Percentiles rank a stretch among this genome's conserved stretches.
Conservation (phyloP, 768 basidiomycete genomes). For the Lactarius trivialis region DNA sequence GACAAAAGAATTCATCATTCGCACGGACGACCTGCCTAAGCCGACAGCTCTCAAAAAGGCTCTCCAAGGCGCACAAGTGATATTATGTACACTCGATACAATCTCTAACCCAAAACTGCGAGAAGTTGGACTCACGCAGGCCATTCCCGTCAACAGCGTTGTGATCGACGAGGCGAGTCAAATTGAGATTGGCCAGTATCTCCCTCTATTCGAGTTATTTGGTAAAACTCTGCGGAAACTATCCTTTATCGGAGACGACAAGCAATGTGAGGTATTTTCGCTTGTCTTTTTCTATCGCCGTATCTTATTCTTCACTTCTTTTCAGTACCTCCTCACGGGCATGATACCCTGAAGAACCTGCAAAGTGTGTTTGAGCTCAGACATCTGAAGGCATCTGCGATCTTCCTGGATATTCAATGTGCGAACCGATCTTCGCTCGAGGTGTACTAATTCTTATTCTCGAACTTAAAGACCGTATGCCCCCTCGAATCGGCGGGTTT, state of each 20-base stretch:
- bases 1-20: conserved; percentile 45
- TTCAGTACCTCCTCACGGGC: conserved; percentile 74
- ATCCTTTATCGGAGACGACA: conserved; percentile 39
- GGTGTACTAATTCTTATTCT: background rate
- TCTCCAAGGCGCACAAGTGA: conserved; percentile 43
- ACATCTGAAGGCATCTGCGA: conserved; percentile 43
- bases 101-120: conserved; percentile 38
- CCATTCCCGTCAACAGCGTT: conserved; percentile 28
- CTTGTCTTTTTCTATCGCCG: background rate
- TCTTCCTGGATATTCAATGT: conserved; percentile 76
- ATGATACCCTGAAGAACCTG: conserved; percentile 56
- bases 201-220: conserved; percentile 27
- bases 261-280: conserved; percentile 32
- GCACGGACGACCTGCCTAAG: conserved; percentile 34
- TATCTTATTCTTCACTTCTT: background rate
- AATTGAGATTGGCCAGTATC: conserved; percentile 30
- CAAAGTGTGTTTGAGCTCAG: conserved; percentile 74
- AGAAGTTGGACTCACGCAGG: conserved; percentile 24
- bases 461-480: conserved; percentile 64
- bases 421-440: conserved; percentile 25
- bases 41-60: conserved; percentile 27
- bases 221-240: conserved; percentile 30
- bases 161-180: conserved; percentile 35
- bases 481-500: conserved; percentile 66
- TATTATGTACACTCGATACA: conserved; percentile 77